Base-by-base conservation (phyloP, 2,329 filamentous ascomycete species). In the Fusarium graminum region DNA sequence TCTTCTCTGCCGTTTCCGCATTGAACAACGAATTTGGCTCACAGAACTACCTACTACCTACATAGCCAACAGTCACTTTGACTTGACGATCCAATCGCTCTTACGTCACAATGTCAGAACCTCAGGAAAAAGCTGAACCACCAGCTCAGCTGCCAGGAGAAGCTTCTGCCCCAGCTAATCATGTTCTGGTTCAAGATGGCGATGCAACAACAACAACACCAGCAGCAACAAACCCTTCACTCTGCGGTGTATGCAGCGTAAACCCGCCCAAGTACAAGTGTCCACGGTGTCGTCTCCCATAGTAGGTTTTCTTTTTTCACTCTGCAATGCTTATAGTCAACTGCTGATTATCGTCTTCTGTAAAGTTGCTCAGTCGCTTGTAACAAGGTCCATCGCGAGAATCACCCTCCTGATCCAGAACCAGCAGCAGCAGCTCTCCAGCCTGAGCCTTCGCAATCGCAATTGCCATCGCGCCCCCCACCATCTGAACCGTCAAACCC, bases 241-340 rank as follows among this genome's bases (percentile, higher is more conserved):
- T 74, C 3, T 90, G 88, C 68, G 81, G 82, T 7, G 78, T 88
- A 30, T 90, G 88, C 73, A 74, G 82, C 28, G 71, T 75, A 32
- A 80, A 80, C 6, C 78, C 82, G 19, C 80, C 80, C 29, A 89
- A 87, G 74, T 90, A 90, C 76, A 90, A 88, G 70, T 90, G 88
- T 64, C 80, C 85, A n/a, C 81, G 81, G 28, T 90, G 88, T 73
- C 76, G 80, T 45, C 69, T 85, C 22, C 83, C 83, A 62, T 89
- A 88, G 88, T 90, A 78, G 72, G 86, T 77, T 16, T 17, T 10
- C 40, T 10, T 7, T 9, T 17, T n/a, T n/a, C 28, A 25, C 16
- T 14, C 12, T 7, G n/a, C 16, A 13, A 9, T 17, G 5, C 7
- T n/a, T 10, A 7, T 5, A 32, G 9, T 25, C 25, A 17, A n/a